Percentiles rank a stretch among this genome's conserved stretches.
Evolutionary conservation across 1,139 yeast species (phyloP).

Genomic region (Yamadazyma trypodendri): DNA sequence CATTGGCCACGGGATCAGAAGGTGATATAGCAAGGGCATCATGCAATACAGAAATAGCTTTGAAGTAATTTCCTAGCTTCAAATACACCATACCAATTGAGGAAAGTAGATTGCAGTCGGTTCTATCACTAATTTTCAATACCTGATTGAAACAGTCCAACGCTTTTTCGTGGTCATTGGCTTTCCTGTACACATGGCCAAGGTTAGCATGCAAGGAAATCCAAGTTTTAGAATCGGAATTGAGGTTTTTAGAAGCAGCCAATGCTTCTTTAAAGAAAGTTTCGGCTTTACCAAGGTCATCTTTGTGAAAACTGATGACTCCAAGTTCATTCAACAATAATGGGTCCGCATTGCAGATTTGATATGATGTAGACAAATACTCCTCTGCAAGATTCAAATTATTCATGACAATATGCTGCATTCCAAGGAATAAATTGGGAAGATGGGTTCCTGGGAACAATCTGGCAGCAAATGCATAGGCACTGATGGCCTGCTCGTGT

Average conservation of each 20-base stretch:
- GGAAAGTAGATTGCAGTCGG: slow-evolving; percentile 73
- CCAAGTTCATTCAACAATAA: slow-evolving; percentile 87
- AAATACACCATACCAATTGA: slow-evolving; percentile 83
- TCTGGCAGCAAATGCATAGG: slow-evolving; percentile 93
- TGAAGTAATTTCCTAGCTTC: slow-evolving; percentile 60
- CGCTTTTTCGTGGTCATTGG: slow-evolving; percentile 63
- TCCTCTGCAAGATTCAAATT: slow-evolving; percentile 84
- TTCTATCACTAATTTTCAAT: slow-evolving; percentile 59
- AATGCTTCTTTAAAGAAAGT: slow-evolving; percentile 70
- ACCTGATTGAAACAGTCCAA: slow-evolving; percentile 77
- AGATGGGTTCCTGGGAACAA: slow-evolving; percentile 92
- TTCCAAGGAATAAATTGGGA: slow-evolving; percentile 88
- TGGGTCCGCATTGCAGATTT: slow-evolving; percentile 83
- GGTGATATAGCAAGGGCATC: slow-evolving; percentile 79
- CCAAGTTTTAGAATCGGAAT: slow-evolving; percentile 83
- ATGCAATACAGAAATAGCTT: slow-evolving; percentile 77
- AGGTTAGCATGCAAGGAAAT: slow-evolving; percentile 82
- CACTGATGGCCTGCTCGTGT: slow-evolving; percentile 97
- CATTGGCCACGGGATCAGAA: slow-evolving; percentile 81
- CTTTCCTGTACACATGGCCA: slow-evolving; percentile 84
- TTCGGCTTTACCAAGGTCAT: slow-evolving; percentile 69
- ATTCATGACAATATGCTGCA: slow-evolving; percentile 91
- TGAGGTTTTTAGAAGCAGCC: slow-evolving; percentile 63
- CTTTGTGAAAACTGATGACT: slow-evolving; percentile 78
- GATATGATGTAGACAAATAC: slow-evolving; percentile 72